A percentile compares a stretch with the other conserved stretches of the same genome.
Evolutionary conservation across 345 rosid species (phyloP).

Genomic region (Populus alba): DNA sequence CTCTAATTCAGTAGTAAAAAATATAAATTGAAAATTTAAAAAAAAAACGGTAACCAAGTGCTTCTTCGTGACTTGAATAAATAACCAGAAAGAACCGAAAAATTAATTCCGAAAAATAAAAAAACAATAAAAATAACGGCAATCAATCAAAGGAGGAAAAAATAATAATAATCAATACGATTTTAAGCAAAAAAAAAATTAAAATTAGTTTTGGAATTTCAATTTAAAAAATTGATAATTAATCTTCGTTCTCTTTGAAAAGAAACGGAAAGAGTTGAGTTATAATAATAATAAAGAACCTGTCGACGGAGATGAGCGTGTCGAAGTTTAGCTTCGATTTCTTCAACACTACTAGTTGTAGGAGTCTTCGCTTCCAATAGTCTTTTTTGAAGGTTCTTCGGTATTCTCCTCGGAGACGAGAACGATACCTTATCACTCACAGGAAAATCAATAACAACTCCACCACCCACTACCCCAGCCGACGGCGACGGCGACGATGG

Average conservation of each 20-base stretch:
- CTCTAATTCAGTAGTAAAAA: too few species aligned
- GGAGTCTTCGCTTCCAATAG: conserved; percentile 47
- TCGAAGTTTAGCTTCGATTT: conserved; percentile 89
- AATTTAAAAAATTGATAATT: too few species aligned
- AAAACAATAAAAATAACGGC: background rate
- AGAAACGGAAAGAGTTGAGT: background rate
- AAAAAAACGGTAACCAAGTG: too few species aligned
- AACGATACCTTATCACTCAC: conserved; percentile 37
- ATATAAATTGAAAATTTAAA: too few species aligned
- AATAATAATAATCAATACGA: background rate
- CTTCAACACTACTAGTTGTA: conserved; percentile 62
- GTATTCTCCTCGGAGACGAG: conserved; percentile 51
- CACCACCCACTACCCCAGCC: conserved; percentile 35
- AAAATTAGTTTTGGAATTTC: too few species aligned
- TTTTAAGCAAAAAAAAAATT: background rate
- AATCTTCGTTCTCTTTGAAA: background rate
- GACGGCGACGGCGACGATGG: conserved; percentile 37
- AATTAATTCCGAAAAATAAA: background rate
- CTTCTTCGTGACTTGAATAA: background rate
- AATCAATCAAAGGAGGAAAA: background rate
- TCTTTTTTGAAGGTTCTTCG: conserved; percentile 71
- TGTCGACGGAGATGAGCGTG: conserved; percentile 91
- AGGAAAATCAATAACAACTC: conserved; percentile 53
- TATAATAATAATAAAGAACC: conserved; percentile 35
- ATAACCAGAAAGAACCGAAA: too few species aligned